Evolutionary conservation across 306 rosid genomes (phyloP).

Genomic region (Oemleria cerasiformis): DNA sequence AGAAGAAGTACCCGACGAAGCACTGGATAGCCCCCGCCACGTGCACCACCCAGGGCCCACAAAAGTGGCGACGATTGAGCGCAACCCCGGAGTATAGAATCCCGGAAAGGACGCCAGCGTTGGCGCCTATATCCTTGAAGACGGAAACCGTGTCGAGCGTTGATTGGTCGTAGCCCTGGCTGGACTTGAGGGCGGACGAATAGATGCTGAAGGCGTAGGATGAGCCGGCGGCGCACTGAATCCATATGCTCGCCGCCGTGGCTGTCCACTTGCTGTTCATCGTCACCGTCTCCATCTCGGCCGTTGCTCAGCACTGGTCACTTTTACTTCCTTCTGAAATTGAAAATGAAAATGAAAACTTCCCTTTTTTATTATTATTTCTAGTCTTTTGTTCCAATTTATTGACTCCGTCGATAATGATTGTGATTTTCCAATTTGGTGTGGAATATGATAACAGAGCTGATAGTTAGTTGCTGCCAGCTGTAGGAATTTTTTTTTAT

Average conservation of each 20-base stretch:
- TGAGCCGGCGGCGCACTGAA: conserved; percentile 79
- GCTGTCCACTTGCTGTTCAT: conserved; percentile 57
- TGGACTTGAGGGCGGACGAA: conserved; percentile 66
- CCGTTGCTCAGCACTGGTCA: background rate
- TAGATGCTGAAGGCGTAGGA: conserved; percentile 87
- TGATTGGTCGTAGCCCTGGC: conserved; percentile 75
- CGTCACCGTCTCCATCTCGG: conserved; percentile 42
- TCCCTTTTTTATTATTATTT: background rate
- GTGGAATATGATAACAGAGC: no score
- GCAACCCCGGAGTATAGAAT: conserved; percentile 72
- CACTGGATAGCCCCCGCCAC: conserved; percentile 57
- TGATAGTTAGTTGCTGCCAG: no score
- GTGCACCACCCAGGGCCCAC: conserved; percentile 73
- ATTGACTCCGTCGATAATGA: background rate
- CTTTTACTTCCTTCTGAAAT: background rate
- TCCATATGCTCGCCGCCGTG: conserved; percentile 68
- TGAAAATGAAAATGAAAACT: background rate
- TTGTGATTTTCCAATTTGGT: background rate
- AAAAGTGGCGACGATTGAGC: background rate
- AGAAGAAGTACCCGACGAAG: conserved; percentile 58
- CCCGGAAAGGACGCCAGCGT: conserved; percentile 76
- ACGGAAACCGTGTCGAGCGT: conserved; percentile 91
- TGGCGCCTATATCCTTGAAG: conserved; percentile 90
- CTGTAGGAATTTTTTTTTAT: no score
- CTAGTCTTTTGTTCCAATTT: background rate